Evolutionary conservation across 2,329 filamentous ascomycete species (phyloP).

Genomic region (Blastomyces parvus): DNA sequence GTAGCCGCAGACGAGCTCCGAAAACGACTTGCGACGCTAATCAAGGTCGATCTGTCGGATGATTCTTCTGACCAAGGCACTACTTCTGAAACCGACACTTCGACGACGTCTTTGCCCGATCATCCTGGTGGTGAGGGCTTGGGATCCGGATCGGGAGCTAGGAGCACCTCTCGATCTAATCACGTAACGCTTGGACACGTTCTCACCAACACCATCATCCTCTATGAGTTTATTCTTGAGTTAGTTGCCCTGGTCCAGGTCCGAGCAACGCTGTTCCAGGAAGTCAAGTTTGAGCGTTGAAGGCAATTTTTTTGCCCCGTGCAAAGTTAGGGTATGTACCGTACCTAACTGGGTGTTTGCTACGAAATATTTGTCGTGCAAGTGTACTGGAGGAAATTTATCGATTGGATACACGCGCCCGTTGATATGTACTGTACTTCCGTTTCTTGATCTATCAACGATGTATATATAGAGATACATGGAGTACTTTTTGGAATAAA

Average conservation of each 20-base stretch:
- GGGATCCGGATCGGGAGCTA: constrained; percentile 12
- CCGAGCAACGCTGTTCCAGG: constrained; percentile 64
- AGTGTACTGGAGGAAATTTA: too few species aligned
- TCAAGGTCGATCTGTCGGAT: constrained; percentile 16
- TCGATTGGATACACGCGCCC: too few species aligned
- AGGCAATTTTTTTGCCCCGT: too few species aligned
- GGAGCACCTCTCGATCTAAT: constrained; percentile 20
- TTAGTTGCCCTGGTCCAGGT: constrained; percentile 65
- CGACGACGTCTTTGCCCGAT: neutral
- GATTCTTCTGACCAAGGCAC: neutral
- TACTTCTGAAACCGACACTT: neutral
- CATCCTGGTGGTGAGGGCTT: constrained; percentile 1
- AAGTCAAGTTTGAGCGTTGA: constrained; percentile 43
- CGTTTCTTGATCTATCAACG: neutral
- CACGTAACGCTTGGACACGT: constrained; percentile 65
- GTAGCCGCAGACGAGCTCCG: constrained; percentile 25
- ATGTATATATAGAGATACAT: neutral
- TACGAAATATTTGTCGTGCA: too few species aligned
- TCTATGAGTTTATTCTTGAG: constrained; percentile 73
- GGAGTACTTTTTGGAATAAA: neutral
- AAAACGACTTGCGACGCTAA: constrained; percentile 28
- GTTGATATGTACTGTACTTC: neutral
- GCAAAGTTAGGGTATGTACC: neutral
- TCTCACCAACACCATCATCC: constrained; percentile 66
- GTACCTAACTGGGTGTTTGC: neutral